Percentiles rank a stretch among this genome's conserved stretches.
phyloP scores from a whole-genome alignment of 2,329 filamentous ascomycete genomes.

The Diaporthe destruens region DNA sequence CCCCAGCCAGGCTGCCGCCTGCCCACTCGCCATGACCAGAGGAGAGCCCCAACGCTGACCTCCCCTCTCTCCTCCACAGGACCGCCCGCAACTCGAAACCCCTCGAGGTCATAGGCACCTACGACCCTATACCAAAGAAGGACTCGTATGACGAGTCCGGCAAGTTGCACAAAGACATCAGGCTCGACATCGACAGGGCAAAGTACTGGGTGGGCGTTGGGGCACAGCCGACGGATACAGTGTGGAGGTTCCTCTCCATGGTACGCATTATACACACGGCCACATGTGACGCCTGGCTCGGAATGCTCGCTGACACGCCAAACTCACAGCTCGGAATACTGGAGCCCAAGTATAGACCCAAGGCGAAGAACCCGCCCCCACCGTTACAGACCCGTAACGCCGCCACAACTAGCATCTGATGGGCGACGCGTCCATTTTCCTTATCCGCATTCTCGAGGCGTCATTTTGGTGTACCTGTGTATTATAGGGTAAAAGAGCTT shows the following conservation, averaged over 20 bases:
- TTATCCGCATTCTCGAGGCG: slow-evolving; percentile 32
- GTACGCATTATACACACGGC: slow-evolving; percentile 57
- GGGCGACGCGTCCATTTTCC: not conserved
- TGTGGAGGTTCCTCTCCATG: slow-evolving; percentile 88
- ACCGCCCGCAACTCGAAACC: slow-evolving; percentile 89
- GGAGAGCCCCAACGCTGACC: not conserved
- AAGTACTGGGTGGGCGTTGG: slow-evolving; percentile 98
- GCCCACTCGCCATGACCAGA: slow-evolving; percentile 14
- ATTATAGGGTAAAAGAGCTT: slow-evolving; percentile 29
- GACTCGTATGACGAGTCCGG: slow-evolving; percentile 72
- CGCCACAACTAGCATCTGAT: slow-evolving; percentile 38
- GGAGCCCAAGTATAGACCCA: slow-evolving; percentile 53
- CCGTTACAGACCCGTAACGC: slow-evolving; percentile 20
- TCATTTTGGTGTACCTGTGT: slow-evolving; percentile 25
- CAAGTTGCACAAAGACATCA: slow-evolving; percentile 89
- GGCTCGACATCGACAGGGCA: slow-evolving; percentile 83
- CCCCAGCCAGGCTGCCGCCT: slow-evolving; percentile 42
- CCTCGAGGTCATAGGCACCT: slow-evolving; percentile 90
- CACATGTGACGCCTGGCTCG: not conserved
- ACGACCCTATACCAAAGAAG: slow-evolving; percentile 75
- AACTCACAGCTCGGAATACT: slow-evolving; percentile 52
- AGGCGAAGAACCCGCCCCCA: slow-evolving; percentile 42
- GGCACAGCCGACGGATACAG: slow-evolving; percentile 91
- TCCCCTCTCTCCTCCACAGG: slow-evolving; percentile 57
- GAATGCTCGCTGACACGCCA: slow-evolving; percentile 24